phyloP scores from a whole-genome alignment of 2,329 filamentous ascomycete species.

The Colletotrichum tropicale region DNA sequence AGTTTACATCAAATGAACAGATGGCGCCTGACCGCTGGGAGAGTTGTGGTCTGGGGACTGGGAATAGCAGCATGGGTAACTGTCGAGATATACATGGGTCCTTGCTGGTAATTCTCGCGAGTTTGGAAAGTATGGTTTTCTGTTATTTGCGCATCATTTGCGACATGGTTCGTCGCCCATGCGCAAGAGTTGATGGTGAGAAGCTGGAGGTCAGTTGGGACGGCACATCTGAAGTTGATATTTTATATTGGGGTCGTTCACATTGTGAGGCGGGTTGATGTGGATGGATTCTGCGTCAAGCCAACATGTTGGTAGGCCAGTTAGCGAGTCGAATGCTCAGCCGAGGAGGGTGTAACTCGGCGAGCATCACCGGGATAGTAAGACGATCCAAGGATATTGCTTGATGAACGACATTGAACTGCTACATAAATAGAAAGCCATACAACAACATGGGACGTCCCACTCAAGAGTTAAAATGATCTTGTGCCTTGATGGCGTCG shows the following conservation, averaged over 20 bases:
- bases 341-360: not conserved
- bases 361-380: not conserved
- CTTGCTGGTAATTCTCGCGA: not conserved
- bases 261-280: not conserved
- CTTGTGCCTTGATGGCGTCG: not conserved
- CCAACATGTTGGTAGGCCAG: not conserved
- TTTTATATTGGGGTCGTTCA: not conserved
- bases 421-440: fast-evolving
- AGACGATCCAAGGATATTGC: not conserved
- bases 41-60: not conserved
- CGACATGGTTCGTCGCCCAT: not conserved
- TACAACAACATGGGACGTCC: not conserved
- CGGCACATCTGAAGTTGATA: not conserved
- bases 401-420: not conserved
- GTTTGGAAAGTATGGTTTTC: not conserved
- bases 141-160: not conserved
- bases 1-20: not conserved
- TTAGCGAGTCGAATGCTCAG: not conserved
- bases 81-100: not conserved
- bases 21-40: not conserved
- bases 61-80: not conserved
- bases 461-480: not conserved
- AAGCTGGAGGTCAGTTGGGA: not conserved
- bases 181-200: not conserved
- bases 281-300: not conserved